Percentiles rank a stretch among this genome's conserved stretches.
Conservation (phyloP, 257 asterid species). For the Ophiorrhiza pumila region DNA sequence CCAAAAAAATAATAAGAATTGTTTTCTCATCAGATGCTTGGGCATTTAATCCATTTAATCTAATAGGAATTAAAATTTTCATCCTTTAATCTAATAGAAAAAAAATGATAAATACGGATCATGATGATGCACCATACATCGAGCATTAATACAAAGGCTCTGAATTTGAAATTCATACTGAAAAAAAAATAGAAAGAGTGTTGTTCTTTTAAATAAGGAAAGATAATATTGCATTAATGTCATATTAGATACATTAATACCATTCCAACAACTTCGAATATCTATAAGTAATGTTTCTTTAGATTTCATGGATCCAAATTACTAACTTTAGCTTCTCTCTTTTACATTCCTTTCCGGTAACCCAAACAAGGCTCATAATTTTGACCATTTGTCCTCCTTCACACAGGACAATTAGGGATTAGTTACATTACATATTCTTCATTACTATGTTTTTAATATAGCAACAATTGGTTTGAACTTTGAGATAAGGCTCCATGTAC, state of each 20-base stretch:
- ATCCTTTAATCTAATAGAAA: neutral
- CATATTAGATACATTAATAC: no score
- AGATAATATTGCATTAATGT: neutral
- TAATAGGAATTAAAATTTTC: neutral
- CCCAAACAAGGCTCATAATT: neutral
- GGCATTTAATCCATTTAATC: neutral
- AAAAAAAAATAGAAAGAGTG: neutral
- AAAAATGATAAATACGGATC: neutral
- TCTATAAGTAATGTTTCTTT: neutral
- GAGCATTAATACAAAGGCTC: neutral
- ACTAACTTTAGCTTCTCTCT: neutral
- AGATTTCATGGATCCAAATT: neutral
- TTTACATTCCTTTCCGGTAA: neutral
- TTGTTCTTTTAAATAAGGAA: neutral
- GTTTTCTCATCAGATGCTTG: neutral
- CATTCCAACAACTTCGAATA: neutral
- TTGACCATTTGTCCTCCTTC: neutral
- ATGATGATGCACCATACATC: neutral
- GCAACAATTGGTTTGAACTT: neutral
- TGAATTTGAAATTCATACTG: neutral
- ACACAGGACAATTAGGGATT: neutral
- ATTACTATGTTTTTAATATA: neutral
- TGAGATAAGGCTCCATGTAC: neutral
- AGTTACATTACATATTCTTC: neutral
- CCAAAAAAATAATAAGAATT: no score